Conservation (phyloP, 495 filamentous ascomycete genomes). For the Hypoxylon lienhwacheense region DNA sequence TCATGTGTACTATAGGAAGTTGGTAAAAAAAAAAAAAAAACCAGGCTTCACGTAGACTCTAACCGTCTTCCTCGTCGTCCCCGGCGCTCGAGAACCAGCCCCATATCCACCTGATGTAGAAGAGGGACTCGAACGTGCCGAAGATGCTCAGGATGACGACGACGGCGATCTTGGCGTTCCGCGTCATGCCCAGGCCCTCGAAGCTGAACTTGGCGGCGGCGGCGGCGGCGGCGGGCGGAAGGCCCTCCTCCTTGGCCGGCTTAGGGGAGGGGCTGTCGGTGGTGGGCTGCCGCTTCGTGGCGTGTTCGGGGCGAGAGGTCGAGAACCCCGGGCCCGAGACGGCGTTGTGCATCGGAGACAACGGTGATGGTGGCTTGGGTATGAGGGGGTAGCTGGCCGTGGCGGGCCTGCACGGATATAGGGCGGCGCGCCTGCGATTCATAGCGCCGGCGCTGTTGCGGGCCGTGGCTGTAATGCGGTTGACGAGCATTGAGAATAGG, state of each 20-base stretch:
- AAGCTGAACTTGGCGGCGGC: no score
- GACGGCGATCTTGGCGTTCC: conserved; percentile 33
- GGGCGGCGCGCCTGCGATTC: conserved; percentile 3
- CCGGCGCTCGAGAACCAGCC: conserved; percentile 16
- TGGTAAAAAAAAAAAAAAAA: not conserved
- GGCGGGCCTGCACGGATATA: conserved; percentile 7
- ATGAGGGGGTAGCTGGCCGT: conserved; percentile 8
- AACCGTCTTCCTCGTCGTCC: conserved; percentile 10
- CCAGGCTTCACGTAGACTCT: conserved; percentile 7
- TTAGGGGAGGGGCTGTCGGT: conserved; percentile 14
- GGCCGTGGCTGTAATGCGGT: conserved; percentile 3
- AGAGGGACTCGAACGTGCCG: conserved; percentile 36
- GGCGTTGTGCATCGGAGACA: no score
- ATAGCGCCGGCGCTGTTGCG: conserved; percentile 26
- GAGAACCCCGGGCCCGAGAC: no score
- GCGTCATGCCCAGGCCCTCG: conserved; percentile 31
- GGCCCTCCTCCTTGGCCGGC: conserved; percentile 12
- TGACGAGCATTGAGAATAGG: conserved; percentile 15
- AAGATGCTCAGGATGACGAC: conserved; percentile 28
- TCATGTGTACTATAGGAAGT: not conserved
- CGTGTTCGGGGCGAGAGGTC: conserved; percentile 8
- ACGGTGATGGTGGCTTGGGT: not conserved
- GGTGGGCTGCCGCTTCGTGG: conserved; percentile 8
- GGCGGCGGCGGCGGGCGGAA: conserved; percentile 2
- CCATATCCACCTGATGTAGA: conserved; percentile 33